Conservation (phyloP, 2,329 filamentous ascomycete genomes). For the Arthroderma sp. region DNA sequence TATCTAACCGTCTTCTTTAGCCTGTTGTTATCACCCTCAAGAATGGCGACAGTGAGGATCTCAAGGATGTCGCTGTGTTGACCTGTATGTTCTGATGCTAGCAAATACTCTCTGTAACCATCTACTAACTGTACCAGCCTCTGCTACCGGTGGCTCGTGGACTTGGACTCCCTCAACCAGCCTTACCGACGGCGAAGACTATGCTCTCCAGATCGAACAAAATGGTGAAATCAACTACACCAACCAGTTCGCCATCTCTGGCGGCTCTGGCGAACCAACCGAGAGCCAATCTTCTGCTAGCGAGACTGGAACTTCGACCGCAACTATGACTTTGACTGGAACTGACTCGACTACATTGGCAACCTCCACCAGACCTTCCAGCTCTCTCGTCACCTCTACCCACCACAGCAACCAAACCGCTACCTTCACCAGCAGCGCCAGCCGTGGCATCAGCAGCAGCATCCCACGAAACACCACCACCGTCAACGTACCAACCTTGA, state of each 20-base stretch:
- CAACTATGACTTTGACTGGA: slow-evolving; percentile 4
- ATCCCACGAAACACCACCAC: slow-evolving; percentile 7
- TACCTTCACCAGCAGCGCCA: slow-evolving; percentile 10
- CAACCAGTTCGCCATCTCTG: slow-evolving; percentile 35
- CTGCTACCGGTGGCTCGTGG: slow-evolving; percentile 35
- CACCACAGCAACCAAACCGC: slow-evolving; percentile 4
- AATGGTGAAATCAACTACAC: slow-evolving; percentile 42
- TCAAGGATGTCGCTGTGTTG: slow-evolving; percentile 38
- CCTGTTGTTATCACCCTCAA: slow-evolving; percentile 44
- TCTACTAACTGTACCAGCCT: slow-evolving; percentile 13
- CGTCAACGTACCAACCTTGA: slow-evolving; percentile 9
- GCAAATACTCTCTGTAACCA: no score
- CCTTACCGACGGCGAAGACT: slow-evolving; percentile 36
- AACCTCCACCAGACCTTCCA: background rate
- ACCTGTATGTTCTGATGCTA: slow-evolving; percentile 18
- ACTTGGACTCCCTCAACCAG: slow-evolving; percentile 37
- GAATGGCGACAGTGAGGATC: slow-evolving; percentile 37
- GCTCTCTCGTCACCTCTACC: background rate
- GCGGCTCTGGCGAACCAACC: slow-evolving; percentile 16
- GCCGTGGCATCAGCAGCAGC: slow-evolving; percentile 10
- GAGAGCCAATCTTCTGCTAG: slow-evolving; percentile 1
- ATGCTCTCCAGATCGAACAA: slow-evolving; percentile 47
- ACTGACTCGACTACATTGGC: background rate
- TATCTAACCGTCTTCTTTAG: slow-evolving; percentile 16
- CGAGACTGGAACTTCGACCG: background rate